Evolutionary conservation across 1,139 yeast species (phyloP), one percentile per base, ranked within the genome.

Genomic region (Blastobotrys illinoisensis): DNA sequence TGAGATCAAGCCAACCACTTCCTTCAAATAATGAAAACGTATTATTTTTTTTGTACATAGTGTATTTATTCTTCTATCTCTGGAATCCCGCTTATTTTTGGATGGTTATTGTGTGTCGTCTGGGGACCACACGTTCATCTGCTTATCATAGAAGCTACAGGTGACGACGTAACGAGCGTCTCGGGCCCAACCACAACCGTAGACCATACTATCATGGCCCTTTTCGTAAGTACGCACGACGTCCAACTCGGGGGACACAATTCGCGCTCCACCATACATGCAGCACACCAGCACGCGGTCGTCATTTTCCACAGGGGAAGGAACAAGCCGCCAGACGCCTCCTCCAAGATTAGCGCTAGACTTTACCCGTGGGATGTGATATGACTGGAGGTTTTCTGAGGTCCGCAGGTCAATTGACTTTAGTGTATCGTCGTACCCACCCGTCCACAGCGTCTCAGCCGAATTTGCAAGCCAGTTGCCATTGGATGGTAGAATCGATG

Each of bases 251-350:
- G 74, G 65, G 16, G 64, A 59, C 0, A 88, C 70, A 1, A 90
- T 74, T 55, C 91, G 76, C 0, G 96, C 97, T 13, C 99, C 99
- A 63, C 89, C 93, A 64, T 93, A 91, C 98, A 93, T 93, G 66
- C 97, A 89, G 66, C 98, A 91, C 0, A 84, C 83, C 53, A 91
- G 72, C 0, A 91, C 62, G 3, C 56, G 58, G 28, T 62, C 57
- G 53, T 77, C 79, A 11, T 66, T 64, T 2, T 61, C 60, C 1
- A 59, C 55, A 0, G 86, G 84, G 44, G 79, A 74, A 1, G 96
- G 96, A 1, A 83, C 72, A 55, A 93, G 75, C 61, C 96, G 74
- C 99, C 99, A 93, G 2, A 91, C 98, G 1, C 99, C 99, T 6
- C 98, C 98, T 0, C 91, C 93, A 1, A 91, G 73, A 52, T 85